Evolutionary conservation across 2,329 filamentous ascomycete species (phyloP).

Genomic region (Aspergillus caelatus): DNA sequence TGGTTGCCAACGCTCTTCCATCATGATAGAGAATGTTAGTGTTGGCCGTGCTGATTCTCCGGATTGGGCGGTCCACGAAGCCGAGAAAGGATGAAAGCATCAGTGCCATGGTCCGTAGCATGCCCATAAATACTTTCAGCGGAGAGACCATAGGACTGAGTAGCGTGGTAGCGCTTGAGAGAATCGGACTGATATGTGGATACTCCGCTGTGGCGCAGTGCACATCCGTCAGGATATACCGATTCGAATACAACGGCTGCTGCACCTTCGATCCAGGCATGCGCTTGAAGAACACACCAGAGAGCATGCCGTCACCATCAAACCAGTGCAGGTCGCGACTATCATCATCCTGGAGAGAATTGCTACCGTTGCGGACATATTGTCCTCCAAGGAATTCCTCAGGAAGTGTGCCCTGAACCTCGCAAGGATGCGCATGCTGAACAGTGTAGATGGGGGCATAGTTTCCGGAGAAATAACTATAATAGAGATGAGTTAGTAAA

Average conservation of each 20-base stretch:
- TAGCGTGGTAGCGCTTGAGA: conserved; percentile 63
- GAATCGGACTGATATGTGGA: conserved; percentile 57
- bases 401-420: conserved; percentile 62
- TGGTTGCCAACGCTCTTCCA: background rate
- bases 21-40: background rate
- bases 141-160: background rate
- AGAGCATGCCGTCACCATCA: conserved; percentile 75
- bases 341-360: conserved; percentile 67
- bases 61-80: conserved; percentile 58
- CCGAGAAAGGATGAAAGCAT: conserved; percentile 62
- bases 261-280: conserved; percentile 47
- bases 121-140: background rate
- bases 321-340: conserved; percentile 71
- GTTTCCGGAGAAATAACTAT: conserved; percentile 66
- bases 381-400: conserved; percentile 68
- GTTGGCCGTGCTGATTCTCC: conserved; percentile 58
- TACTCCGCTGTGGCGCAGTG: conserved; percentile 59
- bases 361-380: conserved; percentile 73
- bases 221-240: conserved; percentile 69
- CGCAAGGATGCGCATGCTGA: conserved; percentile 57
- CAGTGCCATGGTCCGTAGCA: conserved; percentile 34
- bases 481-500: background rate
- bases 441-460: conserved; percentile 66
- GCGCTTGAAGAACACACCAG: conserved; percentile 62
- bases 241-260: conserved; percentile 68